These are phyloP conservation scores for Paralagenidium karlingii DNA, from an alignment of 352 stramenopile species.

Conservation along the genomic window DNA sequence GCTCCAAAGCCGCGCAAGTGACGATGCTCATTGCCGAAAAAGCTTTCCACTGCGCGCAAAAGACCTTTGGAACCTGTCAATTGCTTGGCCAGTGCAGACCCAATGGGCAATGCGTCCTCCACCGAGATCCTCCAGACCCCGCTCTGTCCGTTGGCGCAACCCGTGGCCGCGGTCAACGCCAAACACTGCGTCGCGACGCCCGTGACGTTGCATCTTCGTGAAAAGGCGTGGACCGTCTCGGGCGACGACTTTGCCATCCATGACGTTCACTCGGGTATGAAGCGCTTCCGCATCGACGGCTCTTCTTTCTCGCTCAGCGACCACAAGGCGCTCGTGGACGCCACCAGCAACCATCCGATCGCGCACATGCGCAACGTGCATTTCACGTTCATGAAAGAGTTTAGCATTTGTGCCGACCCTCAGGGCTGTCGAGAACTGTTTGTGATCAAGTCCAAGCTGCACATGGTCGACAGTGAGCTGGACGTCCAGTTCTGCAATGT, in stretches of 20 bases:
- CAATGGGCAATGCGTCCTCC: no score
- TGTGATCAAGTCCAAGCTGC: slow-evolving; percentile 2
- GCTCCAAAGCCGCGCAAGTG: no score
- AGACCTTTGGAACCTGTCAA: no score
- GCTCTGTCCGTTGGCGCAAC: no score
- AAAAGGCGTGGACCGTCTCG: slow-evolving; percentile 10
- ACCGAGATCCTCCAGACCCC: no score
- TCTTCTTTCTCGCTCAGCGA: slow-evolving; percentile 6
- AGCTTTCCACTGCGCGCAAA: no score
- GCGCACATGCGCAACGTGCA: slow-evolving; percentile 10
- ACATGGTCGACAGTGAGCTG: slow-evolving; percentile 3
- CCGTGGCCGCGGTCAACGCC: no score
- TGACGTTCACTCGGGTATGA: slow-evolving; percentile 4
- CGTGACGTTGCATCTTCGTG: slow-evolving; percentile 12
- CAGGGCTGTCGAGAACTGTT: no score
- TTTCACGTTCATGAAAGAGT: slow-evolving; percentile 7
- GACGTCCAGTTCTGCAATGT: slow-evolving; percentile 5
- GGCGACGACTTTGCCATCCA: slow-evolving; percentile 16
- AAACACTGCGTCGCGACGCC: slow-evolving; percentile 4
- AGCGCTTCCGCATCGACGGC: slow-evolving; percentile 11
- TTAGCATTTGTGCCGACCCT: no score
- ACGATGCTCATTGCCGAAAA: no score
- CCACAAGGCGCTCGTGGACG: slow-evolving; percentile 13
- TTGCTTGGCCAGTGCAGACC: no score
- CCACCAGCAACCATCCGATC: slow-evolving; percentile 5